Conservation (phyloP, 805 yeast genomes). For the Starmera dryadoides region DNA sequence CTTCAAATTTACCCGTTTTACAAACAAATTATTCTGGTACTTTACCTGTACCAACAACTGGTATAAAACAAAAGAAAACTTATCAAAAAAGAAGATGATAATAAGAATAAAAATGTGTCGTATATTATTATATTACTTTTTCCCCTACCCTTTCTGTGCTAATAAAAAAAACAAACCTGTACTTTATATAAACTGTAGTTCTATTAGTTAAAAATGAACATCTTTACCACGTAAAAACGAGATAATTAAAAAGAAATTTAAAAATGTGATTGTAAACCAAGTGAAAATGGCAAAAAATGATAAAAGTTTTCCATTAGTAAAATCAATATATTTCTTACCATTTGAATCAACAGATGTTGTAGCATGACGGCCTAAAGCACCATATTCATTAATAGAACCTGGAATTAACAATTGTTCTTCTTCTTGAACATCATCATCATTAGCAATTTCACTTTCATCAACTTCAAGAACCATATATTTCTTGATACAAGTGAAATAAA, state of each 20-base stretch:
- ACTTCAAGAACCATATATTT: slow-evolving; percentile 54
- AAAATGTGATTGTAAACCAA: slow-evolving; percentile 65
- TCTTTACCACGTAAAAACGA: slow-evolving; percentile 44
- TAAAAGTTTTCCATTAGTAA: slow-evolving; percentile 58
- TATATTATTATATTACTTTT: no score
- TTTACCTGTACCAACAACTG: slow-evolving; percentile 49
- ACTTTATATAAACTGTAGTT: no score
- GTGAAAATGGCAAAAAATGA: slow-evolving; percentile 47
- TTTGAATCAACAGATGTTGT: slow-evolving; percentile 13
- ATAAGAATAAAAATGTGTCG: neutral
- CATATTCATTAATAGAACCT: slow-evolving; percentile 5
- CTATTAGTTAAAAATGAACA: slow-evolving; percentile 32
- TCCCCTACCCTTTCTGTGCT: no score
- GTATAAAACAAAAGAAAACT: neutral
- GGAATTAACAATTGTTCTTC: neutral
- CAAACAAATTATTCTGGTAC: slow-evolving; percentile 72
- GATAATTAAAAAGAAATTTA: slow-evolving; percentile 63
- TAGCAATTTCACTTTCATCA: slow-evolving; percentile 22
- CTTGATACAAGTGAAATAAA: slow-evolving; percentile 69
- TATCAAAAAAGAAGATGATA: slow-evolving; percentile 1
- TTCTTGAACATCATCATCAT: slow-evolving; percentile 3
- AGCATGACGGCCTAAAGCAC: neutral
- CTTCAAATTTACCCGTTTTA: slow-evolving; percentile 54
- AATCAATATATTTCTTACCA: slow-evolving; percentile 39
- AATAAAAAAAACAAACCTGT: no score